Conservation (phyloP, 768 basidiomycete genomes). For the Naganishia kalamii region DNA sequence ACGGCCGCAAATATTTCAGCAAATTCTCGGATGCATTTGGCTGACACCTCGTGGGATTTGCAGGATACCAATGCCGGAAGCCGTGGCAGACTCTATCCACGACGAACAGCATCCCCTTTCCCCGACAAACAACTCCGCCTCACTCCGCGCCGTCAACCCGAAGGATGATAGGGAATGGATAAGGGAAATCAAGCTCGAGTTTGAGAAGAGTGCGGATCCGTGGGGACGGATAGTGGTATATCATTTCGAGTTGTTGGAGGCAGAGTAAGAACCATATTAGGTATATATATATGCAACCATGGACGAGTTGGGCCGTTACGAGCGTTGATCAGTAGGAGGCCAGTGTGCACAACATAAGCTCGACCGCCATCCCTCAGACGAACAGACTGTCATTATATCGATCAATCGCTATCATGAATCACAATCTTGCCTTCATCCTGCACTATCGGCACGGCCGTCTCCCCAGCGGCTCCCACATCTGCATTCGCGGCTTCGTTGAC, state of each 20-base stretch:
- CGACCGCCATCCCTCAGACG: too few species aligned
- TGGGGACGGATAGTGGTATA: conserved; percentile 42
- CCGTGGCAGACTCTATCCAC: conserved; percentile 16
- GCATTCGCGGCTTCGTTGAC: conserved; percentile 21
- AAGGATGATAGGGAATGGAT: conserved; percentile 21
- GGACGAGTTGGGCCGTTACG: too few species aligned
- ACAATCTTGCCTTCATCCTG: conserved; percentile 40
- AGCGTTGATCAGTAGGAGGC: too few species aligned
- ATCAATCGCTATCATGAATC: conserved; percentile 48
- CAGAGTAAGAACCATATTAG: neutral
- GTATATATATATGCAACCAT: too few species aligned
- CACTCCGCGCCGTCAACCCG: neutral
- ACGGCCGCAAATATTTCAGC: too few species aligned
- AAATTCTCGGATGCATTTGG: too few species aligned
- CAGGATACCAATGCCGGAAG: conserved; percentile 19
- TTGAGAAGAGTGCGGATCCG: conserved; percentile 43
- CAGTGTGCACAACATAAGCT: too few species aligned
- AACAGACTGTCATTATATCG: too few species aligned
- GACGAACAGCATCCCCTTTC: conserved; percentile 10
- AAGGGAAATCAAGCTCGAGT: conserved; percentile 42
- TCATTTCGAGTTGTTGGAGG: conserved; percentile 35
- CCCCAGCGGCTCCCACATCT: conserved; percentile 8
- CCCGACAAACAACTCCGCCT: neutral
- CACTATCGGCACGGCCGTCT: conserved; percentile 10
- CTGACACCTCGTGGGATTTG: neutral